phyloP scores from a whole-genome alignment of 2,329 filamentous ascomycete genomes.

The Hawksworthiomyces lignivorus region DNA sequence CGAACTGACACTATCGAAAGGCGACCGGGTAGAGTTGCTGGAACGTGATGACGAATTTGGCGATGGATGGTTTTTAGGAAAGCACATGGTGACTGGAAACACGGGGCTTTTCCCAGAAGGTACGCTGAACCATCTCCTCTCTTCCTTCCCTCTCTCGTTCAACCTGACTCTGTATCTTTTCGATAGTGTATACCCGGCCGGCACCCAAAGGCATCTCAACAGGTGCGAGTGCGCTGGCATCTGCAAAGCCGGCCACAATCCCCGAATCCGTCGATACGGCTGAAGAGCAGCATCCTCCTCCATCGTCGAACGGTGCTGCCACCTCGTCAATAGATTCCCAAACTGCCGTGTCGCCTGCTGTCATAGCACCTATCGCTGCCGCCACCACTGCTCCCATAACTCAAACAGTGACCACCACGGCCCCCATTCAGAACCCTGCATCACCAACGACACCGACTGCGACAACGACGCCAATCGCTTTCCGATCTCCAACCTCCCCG shows the following conservation, averaged over 20 bases:
- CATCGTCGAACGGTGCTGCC: slow-evolving; percentile 20
- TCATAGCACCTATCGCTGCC: background rate
- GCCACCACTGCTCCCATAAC: no score
- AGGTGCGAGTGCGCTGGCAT: slow-evolving; percentile 18
- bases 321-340: slow-evolving; percentile 17
- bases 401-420: no score
- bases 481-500: background rate
- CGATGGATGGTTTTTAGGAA: slow-evolving; percentile 77
- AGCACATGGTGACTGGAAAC: slow-evolving; percentile 64
- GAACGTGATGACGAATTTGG: slow-evolving; percentile 85
- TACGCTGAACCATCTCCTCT: slow-evolving; percentile 31
- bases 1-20: slow-evolving; percentile 81
- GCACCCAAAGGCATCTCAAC: slow-evolving; percentile 37
- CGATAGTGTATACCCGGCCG: slow-evolving; percentile 50
- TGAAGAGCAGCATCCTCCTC: slow-evolving; percentile 19
- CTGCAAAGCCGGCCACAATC: slow-evolving; percentile 10
- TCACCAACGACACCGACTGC: slow-evolving; percentile 16
- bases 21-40: slow-evolving; percentile 73
- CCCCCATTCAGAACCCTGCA: slow-evolving; percentile 21
- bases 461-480: slow-evolving; percentile 20
- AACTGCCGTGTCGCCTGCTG: background rate
- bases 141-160: background rate
- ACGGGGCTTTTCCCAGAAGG: slow-evolving; percentile 80
- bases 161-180: background rate
- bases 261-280: no score